Conservation (phyloP, 2,329 filamentous ascomycete species). For the Neophaeococcomyces aloes region DNA sequence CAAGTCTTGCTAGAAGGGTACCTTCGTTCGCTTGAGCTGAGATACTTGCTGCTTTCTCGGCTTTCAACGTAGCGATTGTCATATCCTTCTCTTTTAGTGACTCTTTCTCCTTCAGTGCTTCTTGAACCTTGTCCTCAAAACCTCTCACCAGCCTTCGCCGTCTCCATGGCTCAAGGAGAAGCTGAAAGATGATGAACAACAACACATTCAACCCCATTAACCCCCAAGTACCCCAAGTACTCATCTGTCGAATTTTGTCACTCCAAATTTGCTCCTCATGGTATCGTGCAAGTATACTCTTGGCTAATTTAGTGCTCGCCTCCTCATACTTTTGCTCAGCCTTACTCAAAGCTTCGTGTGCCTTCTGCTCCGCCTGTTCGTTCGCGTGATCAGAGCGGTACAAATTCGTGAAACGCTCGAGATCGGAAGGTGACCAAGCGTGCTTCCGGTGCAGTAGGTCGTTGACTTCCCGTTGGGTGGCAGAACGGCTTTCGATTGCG, state of each 20-base stretch:
- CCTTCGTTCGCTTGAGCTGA: not conserved
- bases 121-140: conserved; percentile 66
- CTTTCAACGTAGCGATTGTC: conserved; percentile 1
- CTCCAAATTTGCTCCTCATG: conserved; percentile 99
- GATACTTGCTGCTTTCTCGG: not conserved
- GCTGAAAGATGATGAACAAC: conserved; percentile 73
- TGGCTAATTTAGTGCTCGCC: conserved; percentile 62
- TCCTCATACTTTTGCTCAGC: conserved; percentile 74
- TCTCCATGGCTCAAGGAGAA: conserved; percentile 88
- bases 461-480: conserved; percentile 90
- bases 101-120: conserved; percentile 59
- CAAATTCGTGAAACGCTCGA: conserved; percentile 87
- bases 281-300: conserved; percentile 78
- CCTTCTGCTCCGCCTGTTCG: conserved; percentile 67
- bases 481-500: conserved; percentile 72
- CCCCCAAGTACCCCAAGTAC: conserved; percentile 97
- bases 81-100: not conserved
- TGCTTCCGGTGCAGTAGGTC: conserved; percentile 88
- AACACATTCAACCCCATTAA: conserved; percentile 95
- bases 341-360: conserved; percentile 60
- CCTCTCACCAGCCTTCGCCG: conserved; percentile 68
- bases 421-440: conserved; percentile 73
- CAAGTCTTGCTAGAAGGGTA: too few species aligned
- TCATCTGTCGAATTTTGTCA: conserved; percentile 90
- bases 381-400: conserved; percentile 90